Conservation (phyloP, 2,329 filamentous ascomycete genomes). For the Monosporascus sp. region DNA sequence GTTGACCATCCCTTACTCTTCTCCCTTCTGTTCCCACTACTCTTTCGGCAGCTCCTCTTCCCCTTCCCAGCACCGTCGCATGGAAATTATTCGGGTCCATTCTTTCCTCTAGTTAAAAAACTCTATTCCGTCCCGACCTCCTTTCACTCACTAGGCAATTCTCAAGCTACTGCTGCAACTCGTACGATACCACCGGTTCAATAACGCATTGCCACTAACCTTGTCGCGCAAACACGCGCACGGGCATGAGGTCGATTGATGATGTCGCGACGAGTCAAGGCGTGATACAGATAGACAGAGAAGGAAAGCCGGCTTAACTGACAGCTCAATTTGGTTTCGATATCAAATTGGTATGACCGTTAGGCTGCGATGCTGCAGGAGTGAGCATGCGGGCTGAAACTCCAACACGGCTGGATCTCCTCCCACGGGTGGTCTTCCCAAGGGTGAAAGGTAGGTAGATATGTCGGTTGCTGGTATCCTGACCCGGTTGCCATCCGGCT, state of each 20-base stretch:
- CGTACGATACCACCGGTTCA: not conserved
- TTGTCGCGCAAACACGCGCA: not conserved
- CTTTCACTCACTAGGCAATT: constrained; percentile 4
- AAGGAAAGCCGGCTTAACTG: not conserved
- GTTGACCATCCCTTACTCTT: constrained; percentile 4
- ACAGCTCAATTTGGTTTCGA: not conserved
- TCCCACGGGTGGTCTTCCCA: no score
- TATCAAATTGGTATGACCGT: no score
- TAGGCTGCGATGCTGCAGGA: no score
- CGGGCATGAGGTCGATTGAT: not conserved
- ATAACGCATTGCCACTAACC: not conserved
- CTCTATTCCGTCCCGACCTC: constrained; percentile 6
- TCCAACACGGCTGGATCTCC: no score
- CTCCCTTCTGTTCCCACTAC: constrained; percentile 2
- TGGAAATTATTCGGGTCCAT: constrained; percentile 17
- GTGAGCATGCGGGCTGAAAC: no score
- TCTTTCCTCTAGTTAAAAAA: not conserved
- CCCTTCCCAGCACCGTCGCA: constrained; percentile 21
- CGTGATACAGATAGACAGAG: not conserved
- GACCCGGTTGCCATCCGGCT: not conserved
- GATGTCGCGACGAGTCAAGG: not conserved
- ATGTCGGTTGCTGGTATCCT: not conserved
- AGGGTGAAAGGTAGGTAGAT: no score
- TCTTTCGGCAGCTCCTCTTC: constrained; percentile 8
- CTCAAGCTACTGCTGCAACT: not conserved